Evolutionary conservation across 2,329 filamentous ascomycete genomes (phyloP), one percentile per base, ranked within the genome.

Genomic region (Chrysosporium keratinophilum): DNA sequence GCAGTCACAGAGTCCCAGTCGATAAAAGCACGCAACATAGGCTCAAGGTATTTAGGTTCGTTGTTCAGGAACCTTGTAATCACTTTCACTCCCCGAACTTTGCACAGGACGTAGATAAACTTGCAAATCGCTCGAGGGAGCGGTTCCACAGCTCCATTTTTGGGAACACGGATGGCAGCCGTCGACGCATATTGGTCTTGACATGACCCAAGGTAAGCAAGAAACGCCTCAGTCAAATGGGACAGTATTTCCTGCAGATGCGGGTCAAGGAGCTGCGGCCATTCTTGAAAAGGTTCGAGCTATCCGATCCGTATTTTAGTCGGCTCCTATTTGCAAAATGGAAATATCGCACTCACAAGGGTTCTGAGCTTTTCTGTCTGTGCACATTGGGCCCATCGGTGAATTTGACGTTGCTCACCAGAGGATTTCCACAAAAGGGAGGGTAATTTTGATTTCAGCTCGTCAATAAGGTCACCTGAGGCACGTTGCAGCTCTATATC

Each of bases 241-340:
- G 87, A 84, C 48, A 97, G 76, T 69, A 94, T 82, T 58, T 73
- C 78, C 49, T 85, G 82, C 41, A 98, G 77, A 67, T 91, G 80
- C 9, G 88, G 81, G 70, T 98, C 93, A 23, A 98, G 79, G 39
- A 97, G 78, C 67, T 98, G 93, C 15, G 93, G 93, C 60, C 94
- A 84, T 74, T 96, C 90, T 75, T 97, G 91, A 62, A 97, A 98
- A 1, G 86, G 83, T 61, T 96, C 89, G 48, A 98, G 80, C 74
- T 75, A 55, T 58, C 14, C 12, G 19, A 14, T 28, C 19, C 9
- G n/a, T 23, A 34, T n/a, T 23, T 54, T 28, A 54, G 43, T 37
- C 2, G 35, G 33, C 14, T 43, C 12, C 6, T 48, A 17, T 17
- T 47, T 11, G 33, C 3, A 4, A 46, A 11, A 17, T 11, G 9